Evolutionary conservation across 495 filamentous ascomycete species (phyloP), one percentile per base, ranked within the genome.

Genomic region (Penicillium odoratum): DNA sequence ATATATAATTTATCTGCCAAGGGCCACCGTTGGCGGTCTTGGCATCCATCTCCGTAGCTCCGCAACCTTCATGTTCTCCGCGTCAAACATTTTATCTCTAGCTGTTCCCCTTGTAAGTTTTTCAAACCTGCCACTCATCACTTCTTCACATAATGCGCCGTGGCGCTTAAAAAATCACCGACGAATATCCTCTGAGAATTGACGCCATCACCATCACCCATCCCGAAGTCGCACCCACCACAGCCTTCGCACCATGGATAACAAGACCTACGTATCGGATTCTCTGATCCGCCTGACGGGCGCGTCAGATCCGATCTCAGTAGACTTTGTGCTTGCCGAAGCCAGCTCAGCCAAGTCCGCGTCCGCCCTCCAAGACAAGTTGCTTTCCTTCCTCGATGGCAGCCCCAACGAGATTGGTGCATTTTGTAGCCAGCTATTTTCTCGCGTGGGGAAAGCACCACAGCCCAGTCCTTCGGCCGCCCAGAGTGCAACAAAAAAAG

Each of bases 241-340:
- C 55, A 21, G 21, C 21, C 21, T 21, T 15, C 47, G 13, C 57
- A 70, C 45, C 15, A 78, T 78, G 77, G 74, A 77, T 31, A 66
- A 74, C 57, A 71, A 73, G 51, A 73, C 69, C 7, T 79, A 78
- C 51, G 68, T 79, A n/a, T 79, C 77, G 15, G 75, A 79, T 50
- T 73, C 73, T 25, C 74, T 79, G 49, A 69, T 78, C 51, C 77
- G 74, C 36, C 73, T 87, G 21, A 80, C 83, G 48, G 83, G 83
- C 61, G 85, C 78, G 36, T 84, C 83, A 40, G 84, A 87, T 53
- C 70, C 81, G 16, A 86, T 83, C 21, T 74, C 84, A 47, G 67
- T 87, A 44, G 84, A 87, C 69, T 87, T 86, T 56, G 76, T 87
- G 28, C 76, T 85, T 49, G 83, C 84, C 33, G 85, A 83, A 40